Conservation (phyloP, 495 filamentous ascomycete genomes). For the Penicillium pancosmium region DNA sequence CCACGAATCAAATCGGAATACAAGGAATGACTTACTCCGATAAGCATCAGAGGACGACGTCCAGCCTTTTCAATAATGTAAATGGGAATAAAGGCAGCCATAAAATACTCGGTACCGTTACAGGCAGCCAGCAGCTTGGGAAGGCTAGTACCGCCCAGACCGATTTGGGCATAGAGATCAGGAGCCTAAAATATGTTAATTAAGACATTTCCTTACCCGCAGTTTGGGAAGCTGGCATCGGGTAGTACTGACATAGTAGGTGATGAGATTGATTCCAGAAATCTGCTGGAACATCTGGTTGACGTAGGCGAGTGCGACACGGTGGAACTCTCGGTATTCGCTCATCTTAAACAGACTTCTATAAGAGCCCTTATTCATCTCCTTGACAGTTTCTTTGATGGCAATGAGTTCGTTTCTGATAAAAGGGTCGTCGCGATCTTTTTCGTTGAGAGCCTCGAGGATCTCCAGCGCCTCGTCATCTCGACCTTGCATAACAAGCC, state of each 20-base stretch:
- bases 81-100: conserved; percentile 67
- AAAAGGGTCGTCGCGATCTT: conserved; percentile 48
- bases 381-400: conserved; percentile 67
- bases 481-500: conserved; percentile 68
- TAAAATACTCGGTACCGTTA: conserved; percentile 69
- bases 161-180: conserved; percentile 37
- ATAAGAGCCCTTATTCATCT: conserved; percentile 62
- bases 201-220: background rate
- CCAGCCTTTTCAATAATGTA: conserved; percentile 67
- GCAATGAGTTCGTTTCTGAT: conserved; percentile 55
- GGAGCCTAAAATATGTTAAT: conserved; percentile 34
- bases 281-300: conserved; percentile 60
- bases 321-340: conserved; percentile 66
- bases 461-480: conserved; percentile 66
- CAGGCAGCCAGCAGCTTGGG: conserved; percentile 50
- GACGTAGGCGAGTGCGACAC: conserved; percentile 62
- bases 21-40: conserved; percentile 46
- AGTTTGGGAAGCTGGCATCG: background rate
- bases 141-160: conserved; percentile 44
- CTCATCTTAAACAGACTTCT: conserved; percentile 52
- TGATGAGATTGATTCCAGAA: conserved; percentile 71
- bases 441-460: conserved; percentile 51
- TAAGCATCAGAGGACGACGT: conserved; percentile 66
- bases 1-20: background rate
- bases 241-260: conserved; percentile 56